Evolutionary conservation across 495 filamentous ascomycete species (phyloP), one percentile per base, ranked within the genome.

Genomic region (Baudoinia panamericana): DNA sequence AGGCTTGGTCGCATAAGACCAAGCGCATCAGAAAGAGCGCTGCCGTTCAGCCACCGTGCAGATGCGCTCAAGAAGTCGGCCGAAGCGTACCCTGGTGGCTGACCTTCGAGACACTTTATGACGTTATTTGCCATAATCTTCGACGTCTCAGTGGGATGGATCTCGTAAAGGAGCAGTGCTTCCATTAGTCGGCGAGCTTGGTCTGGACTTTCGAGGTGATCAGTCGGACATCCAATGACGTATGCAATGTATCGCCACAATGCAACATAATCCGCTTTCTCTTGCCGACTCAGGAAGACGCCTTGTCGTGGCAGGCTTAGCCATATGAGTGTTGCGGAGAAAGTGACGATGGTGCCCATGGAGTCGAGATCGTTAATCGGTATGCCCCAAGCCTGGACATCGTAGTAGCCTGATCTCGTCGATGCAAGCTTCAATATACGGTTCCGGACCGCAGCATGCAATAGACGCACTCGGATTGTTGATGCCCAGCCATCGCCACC

Each of bases 291-390:
- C 12, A 79, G 55, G 42, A 65, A 78, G 49, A 90, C 73, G 10
- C 80, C 82, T 56, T 84, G 82, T 0, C 77, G 69, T 0, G 80
- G 82, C 1, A 84, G 68, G 7, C 71, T 69, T 15, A 82, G 48
- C 69, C 71, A 85, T 37, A 84, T 69, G 4, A 85, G 54, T 0
- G 68, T 66, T 18, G 76, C 65, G 6, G 71, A 79, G 56, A 86
- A 87, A 3, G 75, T 69, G 36, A 60, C 63, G 53, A 85, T 76
- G 13, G 82, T 87, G 11, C 56, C 73, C 23, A 86, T 73, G 36
- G 67, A 72, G 58, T 87, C 82, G 3, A 87, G 63, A 46, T 85
- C 77, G 54, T 76, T 86, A 53, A 84, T 72, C 1, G 83, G 83
- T 0, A 78, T 56, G 5, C 83, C 83, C 40, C 61, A 68, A 22